phyloP scores from a whole-genome alignment of 2,329 filamentous ascomycete genomes.

The Endocalyx cinctus region DNA sequence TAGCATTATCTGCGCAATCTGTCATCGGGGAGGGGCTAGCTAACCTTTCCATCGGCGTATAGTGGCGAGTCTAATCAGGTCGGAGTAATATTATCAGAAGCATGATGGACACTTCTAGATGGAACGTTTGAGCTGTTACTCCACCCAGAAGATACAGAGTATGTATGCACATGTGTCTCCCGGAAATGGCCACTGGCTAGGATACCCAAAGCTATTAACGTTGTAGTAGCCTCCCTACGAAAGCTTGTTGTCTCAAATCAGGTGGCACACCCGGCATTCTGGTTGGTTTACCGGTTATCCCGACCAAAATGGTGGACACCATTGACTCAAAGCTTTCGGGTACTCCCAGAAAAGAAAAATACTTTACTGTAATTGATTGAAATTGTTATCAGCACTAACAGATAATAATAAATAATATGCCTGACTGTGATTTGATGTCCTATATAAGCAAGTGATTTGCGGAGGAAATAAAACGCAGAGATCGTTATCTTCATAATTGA shows the following conservation, averaged over 20 bases:
- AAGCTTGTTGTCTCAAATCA: constrained; percentile 21
- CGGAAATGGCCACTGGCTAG: constrained; percentile 10
- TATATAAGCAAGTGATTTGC: too few species aligned
- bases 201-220: constrained; percentile 18
- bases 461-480: too few species aligned
- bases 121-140: constrained; percentile 28
- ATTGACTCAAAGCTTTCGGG: too few species aligned
- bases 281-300: constrained; percentile 21
- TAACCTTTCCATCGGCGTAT: too few species aligned
- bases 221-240: constrained; percentile 23
- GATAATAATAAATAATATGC: constrained; percentile 2
- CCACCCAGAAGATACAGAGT: constrained; percentile 13
- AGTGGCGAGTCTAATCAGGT: too few species aligned
- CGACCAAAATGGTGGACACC: too few species aligned
- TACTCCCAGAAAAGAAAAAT: too few species aligned
- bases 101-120: too few species aligned
- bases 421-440: not conserved
- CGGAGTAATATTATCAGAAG: too few species aligned
- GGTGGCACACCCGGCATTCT: constrained; percentile 18
- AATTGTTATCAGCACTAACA: constrained; percentile 11
- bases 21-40: too few species aligned
- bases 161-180: constrained; percentile 12
- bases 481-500: too few species aligned
- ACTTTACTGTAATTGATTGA: constrained; percentile 16
- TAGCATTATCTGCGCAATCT: too few species aligned